Conservation (phyloP, 169 alveolate species). For the Perkinsus chesapeaki region DNA sequence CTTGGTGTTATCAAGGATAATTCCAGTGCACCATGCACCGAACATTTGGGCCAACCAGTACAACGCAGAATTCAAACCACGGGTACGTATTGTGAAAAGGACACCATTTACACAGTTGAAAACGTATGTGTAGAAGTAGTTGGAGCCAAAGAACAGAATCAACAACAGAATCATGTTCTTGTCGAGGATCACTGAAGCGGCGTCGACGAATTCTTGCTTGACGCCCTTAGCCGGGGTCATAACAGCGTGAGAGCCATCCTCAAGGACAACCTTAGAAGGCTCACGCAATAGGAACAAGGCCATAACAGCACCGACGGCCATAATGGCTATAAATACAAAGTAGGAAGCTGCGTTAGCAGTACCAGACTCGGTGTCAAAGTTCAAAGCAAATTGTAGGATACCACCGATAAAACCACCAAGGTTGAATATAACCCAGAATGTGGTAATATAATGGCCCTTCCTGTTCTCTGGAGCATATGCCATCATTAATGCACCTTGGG, state of each 20-base stretch:
- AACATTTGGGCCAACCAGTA: conserved; percentile 34
- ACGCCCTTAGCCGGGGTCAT: not conserved
- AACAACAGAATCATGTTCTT: not conserved
- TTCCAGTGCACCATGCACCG: conserved; percentile 15
- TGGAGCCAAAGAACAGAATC: conserved; percentile 28
- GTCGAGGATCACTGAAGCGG: not conserved
- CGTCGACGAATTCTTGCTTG: not conserved
- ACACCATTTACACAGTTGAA: conserved; percentile 32
- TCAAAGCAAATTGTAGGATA: conserved; percentile 21
- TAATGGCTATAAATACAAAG: not conserved
- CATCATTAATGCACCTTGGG: conserved; percentile 37
- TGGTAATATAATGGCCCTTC: conserved; percentile 20
- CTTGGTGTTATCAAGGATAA: not conserved
- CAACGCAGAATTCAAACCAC: conserved; percentile 32
- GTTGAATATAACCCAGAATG: conserved; percentile 36
- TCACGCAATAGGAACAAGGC: not conserved
- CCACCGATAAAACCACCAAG: conserved; percentile 36
- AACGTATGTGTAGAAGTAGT: conserved; percentile 34
- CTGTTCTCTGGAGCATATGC: conserved; percentile 21
- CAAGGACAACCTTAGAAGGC: not conserved
- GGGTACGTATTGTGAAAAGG: conserved; percentile 27
- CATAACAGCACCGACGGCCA: not conserved
- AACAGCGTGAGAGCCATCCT: not conserved
- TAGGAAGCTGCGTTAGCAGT: conserved; percentile 8
- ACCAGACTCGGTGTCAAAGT: conserved; percentile 10